Base-by-base conservation (phyloP, 495 filamentous ascomycete species). In the Penicillium roqueforti region DNA sequence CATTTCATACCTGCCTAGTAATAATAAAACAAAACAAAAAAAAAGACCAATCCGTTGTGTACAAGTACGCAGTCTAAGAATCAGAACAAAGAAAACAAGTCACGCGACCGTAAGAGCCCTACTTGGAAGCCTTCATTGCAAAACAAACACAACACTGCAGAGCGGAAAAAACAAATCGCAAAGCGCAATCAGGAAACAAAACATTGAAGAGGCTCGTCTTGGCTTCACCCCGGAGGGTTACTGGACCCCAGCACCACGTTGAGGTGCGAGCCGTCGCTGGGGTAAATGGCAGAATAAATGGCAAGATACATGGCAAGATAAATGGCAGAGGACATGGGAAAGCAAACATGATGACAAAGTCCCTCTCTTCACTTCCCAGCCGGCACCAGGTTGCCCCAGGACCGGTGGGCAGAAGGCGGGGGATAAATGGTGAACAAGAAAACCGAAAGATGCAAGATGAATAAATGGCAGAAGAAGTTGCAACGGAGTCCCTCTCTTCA, bases 201-300 rank as follows among this genome's bases (percentile, higher is more conserved):
- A 14, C 13, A 34, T n/a, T 50, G 34, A 7, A n/a, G 38, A 26
- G 29, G 40, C 51, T 43, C 28, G 29, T 36, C 51, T 45, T 53
- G n/a, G 28, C 40, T 53, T 53, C 50, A 20, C 45, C 40, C 40
- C 13, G 3, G 38, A 53, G 34, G 43, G 54, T 28, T 53, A 57
- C 50, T 57, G 34, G 32, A 42, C 55, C 49, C 42, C 41, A 53
- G 41, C 49, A 57, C 55, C 55, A 47, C 55, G 48, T 22, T 41
- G 25, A 57, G 54, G 54, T 57, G 48, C 46, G 47, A 57, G 49
- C 54, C 54, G 13, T 23, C 47, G 54, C 47, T 52, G 47, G 40
- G 47, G 40, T n/a, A n/a, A n/a, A n/a, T n/a, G n/a, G n/a, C n/a
- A n/a, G n/a, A n/a, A n/a, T 41, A 55, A 28, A 43, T 49, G 20